Conservation (phyloP, 371 early-diverging fungal genomes). For the Choanephora cucurbitarum region DNA sequence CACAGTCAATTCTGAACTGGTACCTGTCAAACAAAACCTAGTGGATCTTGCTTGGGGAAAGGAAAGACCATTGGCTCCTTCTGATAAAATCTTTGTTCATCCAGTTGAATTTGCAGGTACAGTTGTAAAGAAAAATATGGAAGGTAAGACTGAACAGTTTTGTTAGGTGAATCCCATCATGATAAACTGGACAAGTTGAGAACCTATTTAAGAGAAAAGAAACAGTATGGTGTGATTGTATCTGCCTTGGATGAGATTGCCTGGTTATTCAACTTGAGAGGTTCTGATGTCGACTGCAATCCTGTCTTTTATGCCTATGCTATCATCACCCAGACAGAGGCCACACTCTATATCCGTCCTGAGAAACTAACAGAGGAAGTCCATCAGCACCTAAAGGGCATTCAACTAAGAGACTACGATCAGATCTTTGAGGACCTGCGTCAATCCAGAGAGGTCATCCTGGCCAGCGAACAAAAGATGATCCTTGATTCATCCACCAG, state of each 20-base stretch:
- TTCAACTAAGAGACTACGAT: slow-evolving; percentile 70
- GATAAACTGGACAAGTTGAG: slow-evolving; percentile 69
- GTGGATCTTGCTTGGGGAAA: slow-evolving; percentile 84
- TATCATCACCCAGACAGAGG: slow-evolving; percentile 68
- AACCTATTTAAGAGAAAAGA: slow-evolving; percentile 55
- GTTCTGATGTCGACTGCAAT: slow-evolving; percentile 96
- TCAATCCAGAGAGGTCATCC: slow-evolving; percentile 5
- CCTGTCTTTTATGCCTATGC: slow-evolving; percentile 98
- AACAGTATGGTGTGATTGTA: slow-evolving; percentile 74
- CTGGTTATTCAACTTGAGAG: slow-evolving; percentile 98
- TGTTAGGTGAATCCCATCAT: slow-evolving; percentile 35
- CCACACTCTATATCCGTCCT: slow-evolving; percentile 80
- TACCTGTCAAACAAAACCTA: slow-evolving; percentile 65
- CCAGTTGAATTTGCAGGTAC: slow-evolving; percentile 68
- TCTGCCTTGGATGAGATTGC: slow-evolving; percentile 93
- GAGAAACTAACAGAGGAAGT: slow-evolving; percentile 70
- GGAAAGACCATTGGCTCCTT: slow-evolving; percentile 68
- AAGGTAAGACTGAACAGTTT: too few relatives aligned
- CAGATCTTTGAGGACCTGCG: slow-evolving; percentile 78
- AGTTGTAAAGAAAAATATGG: too few relatives aligned
- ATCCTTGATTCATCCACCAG: slow-evolving; percentile 65
- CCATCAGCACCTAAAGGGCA: slow-evolving; percentile 62
- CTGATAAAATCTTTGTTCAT: slow-evolving; percentile 65
- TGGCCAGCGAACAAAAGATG: slow-evolving; percentile 40
- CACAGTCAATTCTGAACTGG: slow-evolving; percentile 53